Base-by-base conservation (phyloP, 495 filamentous ascomycete species). In the Amphirosellinia nigrospora region DNA sequence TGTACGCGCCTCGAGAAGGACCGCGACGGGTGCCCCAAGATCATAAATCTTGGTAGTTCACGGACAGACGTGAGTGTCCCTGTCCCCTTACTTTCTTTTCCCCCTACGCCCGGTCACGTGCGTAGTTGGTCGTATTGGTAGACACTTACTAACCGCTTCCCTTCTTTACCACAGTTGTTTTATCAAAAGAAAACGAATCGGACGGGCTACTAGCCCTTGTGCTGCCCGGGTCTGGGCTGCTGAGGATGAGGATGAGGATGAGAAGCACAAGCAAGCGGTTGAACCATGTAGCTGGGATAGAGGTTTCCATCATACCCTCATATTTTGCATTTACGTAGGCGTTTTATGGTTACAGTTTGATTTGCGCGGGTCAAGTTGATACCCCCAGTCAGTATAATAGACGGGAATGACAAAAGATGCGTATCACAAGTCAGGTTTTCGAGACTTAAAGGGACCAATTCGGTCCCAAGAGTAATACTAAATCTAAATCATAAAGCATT, bases 1-100 rank as follows among this genome's bases (percentile, higher is more conserved):
- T 99, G 96, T 80, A 99, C 96, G 60, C 90, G 96, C 16, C 82
- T 99, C 2, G 96, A 99, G 80, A 98, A 98, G 81, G 96, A 99
- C 78, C 87, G 96, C 65, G 96, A 99, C 77, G 96, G 96, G 3
- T 99, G 96, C 81, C 96, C 96, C 45, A 99, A 99, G 88, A 99
- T 99, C 82, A 98, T 99, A 75, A 99, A 99, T 79, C 76, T 99
- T 78, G 96, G 96, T 58, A 94, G 91, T 84, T 95, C 92, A 64
- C 87, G 96, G 82, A 98, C 96, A 69, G 96, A 99, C 87, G 85
- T 99, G 78, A 92, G 83, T 83, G 38, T n/a, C 28, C 34, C 32
- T 15, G 1, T 50, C 30, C 32, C 52, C 34, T 50, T 19, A 55
- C 26, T 60, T 21, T 65, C 34, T 62, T 66, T 10, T 53, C 28